Evolutionary conservation across 2,329 filamentous ascomycete species (phyloP).

Genomic region (Penicillium aurantiogriseum): DNA sequence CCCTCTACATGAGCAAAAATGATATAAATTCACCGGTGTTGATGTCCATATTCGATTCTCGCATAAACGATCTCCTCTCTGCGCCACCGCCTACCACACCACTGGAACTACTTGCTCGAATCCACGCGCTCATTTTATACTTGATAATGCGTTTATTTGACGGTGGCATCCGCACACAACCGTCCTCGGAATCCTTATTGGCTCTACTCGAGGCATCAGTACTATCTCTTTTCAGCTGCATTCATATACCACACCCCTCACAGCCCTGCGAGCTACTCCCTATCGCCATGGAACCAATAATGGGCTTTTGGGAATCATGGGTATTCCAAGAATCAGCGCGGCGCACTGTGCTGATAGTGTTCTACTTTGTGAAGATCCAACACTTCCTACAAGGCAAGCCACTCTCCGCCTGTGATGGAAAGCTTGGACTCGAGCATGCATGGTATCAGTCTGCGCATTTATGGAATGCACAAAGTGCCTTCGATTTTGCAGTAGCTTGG

Average conservation of each 20-base stretch:
- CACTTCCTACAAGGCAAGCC: conserved; percentile 21
- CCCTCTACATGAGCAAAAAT: conserved; percentile 54
- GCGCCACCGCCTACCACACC: conserved; percentile 26
- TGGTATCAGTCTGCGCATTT: conserved; percentile 33
- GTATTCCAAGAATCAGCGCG: conserved; percentile 55
- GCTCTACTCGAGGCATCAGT: conserved; percentile 24
- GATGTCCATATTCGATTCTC: conserved; percentile 49
- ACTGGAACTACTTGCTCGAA: conserved; percentile 42
- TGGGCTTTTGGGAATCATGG: conserved; percentile 53
- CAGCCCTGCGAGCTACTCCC: conserved; percentile 13
- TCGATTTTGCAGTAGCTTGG: conserved; percentile 33
- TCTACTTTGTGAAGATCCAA: conserved; percentile 42
- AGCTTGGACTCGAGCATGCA: conserved; percentile 27
- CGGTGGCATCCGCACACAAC: conserved; percentile 42
- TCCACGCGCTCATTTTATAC: conserved; percentile 52
- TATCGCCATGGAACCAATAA: conserved; percentile 43
- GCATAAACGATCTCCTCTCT: conserved; percentile 46
- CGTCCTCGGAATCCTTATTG: conserved; percentile 41
- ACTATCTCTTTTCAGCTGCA: conserved; percentile 17
- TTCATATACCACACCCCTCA: conserved; percentile 20
- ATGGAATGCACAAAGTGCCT: conserved; percentile 28
- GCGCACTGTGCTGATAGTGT: conserved; percentile 51
- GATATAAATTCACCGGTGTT: conserved; percentile 50
- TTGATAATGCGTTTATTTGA: conserved; percentile 54
- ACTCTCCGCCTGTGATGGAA: conserved; percentile 24